These are phyloP conservation scores for Rosa chinensis DNA, from an alignment of 306 rosid genomes.

Conservation along the genomic window DNA sequence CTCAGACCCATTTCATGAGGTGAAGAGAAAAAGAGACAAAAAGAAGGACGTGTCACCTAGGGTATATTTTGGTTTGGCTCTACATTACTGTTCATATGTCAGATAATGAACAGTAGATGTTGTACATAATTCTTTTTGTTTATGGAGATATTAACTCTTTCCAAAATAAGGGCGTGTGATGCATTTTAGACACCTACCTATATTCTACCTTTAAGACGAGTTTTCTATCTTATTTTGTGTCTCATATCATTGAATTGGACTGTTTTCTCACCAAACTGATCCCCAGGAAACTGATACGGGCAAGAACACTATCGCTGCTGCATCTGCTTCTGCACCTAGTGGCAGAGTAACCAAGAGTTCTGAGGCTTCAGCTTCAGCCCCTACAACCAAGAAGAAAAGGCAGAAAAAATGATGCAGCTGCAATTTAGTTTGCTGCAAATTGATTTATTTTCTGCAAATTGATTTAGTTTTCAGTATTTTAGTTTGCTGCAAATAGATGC, in stretches of 20 bases:
- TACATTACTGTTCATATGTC: neutral
- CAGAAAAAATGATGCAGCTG: too few relatives aligned
- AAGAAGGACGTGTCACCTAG: conserved; percentile 66
- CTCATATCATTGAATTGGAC: neutral
- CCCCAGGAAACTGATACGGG: neutral
- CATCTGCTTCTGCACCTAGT: too few relatives aligned
- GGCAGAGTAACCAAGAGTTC: too few relatives aligned
- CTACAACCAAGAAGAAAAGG: too few relatives aligned
- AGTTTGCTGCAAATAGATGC: too few relatives aligned
- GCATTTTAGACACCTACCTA: neutral
- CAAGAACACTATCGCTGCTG: too few relatives aligned
- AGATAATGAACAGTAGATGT: neutral
- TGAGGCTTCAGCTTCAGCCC: too few relatives aligned
- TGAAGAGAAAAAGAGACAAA: conserved; percentile 91
- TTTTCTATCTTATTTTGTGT: neutral
- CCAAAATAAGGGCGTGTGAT: neutral
- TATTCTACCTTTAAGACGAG: neutral
- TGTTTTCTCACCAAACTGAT: neutral
- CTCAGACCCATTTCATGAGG: conserved; percentile 88
- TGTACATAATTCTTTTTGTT: neutral
- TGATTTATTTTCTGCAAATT: too few relatives aligned
- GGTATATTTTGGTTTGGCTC: conserved; percentile 1
- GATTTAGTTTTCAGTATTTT: too few relatives aligned
- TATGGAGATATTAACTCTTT: neutral
- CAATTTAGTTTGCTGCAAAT: too few relatives aligned